Base-by-base conservation (phyloP, 768 basidiomycete genomes). In the Ramaria rubella region DNA sequence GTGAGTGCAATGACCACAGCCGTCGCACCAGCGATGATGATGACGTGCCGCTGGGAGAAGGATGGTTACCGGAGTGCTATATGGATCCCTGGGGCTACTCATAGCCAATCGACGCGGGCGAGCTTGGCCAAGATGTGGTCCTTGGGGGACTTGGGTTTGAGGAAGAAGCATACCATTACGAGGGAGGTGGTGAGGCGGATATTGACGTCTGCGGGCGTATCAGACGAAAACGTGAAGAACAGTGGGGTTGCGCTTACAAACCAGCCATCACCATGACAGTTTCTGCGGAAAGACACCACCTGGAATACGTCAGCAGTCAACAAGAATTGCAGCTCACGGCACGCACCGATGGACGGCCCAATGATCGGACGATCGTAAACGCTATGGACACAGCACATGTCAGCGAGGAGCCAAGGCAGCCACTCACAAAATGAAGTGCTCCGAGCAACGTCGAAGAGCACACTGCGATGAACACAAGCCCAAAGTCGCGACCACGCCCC, bases 1-100 rank as follows among this genome's bases (percentile, higher is more conserved):
- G n/a, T n/a, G n/a, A n/a, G n/a, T n/a, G n/a, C n/a, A n/a, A n/a
- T n/a, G n/a, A n/a, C n/a, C n/a, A n/a, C n/a, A n/a, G n/a, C n/a
- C n/a, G n/a, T n/a, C n/a, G n/a, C n/a, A n/a, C n/a, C 66, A 0
- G 67, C 61, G 26, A 77, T 69, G 14, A 79, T 62, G 8, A 78
- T 52, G 2, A 70, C 40, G 52, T 77, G 78, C 23, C 78, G 78
- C 12, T 77, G 73, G 5, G n/a, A n/a, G n/a, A n/a, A n/a, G n/a
- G n/a, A n/a, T n/a, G n/a, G 5, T 4, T 7, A 21, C 26, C 30
- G 45, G 43, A 31, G 43, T 38, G 36, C 15, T 75, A 48, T 23
- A 9, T 31, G 60, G 38, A 21, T 4, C 19, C 14, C 29, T 30
- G 36, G 12, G 19, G 5, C 6, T 38, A 62, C 75, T 4, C 59